Conservation (phyloP, 2,329 filamentous ascomycete species). For the Phyllosticta ampelicida region DNA sequence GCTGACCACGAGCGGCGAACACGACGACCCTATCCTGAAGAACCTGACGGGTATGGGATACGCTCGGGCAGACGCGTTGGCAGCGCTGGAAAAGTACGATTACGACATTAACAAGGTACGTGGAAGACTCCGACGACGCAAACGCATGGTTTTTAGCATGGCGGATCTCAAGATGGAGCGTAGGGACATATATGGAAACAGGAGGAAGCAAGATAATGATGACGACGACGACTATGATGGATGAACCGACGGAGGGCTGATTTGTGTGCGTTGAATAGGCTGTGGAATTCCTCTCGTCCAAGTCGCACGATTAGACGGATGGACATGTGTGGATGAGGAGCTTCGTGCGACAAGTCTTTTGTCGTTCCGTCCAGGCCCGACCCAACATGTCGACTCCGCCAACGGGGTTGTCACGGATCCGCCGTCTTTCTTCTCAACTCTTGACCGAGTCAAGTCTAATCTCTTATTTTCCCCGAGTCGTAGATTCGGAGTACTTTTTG, state of each 20-base stretch:
- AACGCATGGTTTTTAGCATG: neutral
- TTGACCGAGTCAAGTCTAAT: neutral
- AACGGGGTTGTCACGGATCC: neutral
- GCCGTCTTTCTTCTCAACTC: neutral
- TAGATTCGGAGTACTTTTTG: neutral
- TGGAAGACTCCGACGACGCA: conserved; percentile 13
- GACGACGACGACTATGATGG: neutral
- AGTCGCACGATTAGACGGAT: neutral
- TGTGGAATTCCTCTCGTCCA: neutral
- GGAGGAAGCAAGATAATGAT: neutral
- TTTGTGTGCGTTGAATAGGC: neutral
- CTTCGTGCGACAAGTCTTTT: neutral
- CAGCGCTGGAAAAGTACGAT: conserved; percentile 84
- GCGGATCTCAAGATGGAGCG: neutral
- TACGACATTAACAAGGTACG: conserved; percentile 91
- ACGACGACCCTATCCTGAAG: conserved; percentile 87
- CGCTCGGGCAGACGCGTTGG: conserved; percentile 57
- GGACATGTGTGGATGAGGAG: neutral
- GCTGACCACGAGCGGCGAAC: conserved; percentile 61
- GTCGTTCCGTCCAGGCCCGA: neutral
- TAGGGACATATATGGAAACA: neutral
- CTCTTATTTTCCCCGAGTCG: neutral
- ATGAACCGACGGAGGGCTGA: neutral
- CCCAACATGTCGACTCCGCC: neutral
- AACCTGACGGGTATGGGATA: conserved; percentile 87